A percentile compares a stretch with the other conserved stretches of the same genome.
phyloP scores from a whole-genome alignment of 495 filamentous ascomycete species.

The Neurospora sp. region DNA sequence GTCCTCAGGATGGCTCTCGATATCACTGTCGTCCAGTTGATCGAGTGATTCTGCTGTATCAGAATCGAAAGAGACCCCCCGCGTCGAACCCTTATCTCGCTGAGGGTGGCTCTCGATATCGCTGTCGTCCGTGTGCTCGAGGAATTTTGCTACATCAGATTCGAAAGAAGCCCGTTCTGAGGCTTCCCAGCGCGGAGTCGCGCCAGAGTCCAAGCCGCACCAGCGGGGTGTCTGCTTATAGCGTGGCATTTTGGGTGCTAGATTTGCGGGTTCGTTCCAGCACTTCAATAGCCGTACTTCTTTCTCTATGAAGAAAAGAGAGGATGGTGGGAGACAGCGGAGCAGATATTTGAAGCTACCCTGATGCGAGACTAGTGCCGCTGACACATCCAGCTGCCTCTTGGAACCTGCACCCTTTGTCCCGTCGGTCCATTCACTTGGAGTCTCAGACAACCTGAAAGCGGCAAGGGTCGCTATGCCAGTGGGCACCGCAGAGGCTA shows the following conservation, averaged over 20 bases:
- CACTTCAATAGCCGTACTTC: neutral
- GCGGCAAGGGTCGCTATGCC: neutral
- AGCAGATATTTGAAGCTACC: neutral
- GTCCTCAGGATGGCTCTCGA: neutral
- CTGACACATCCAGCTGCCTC: neutral
- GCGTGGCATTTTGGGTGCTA: neutral
- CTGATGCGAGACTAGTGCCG: neutral
- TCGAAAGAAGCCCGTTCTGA: neutral
- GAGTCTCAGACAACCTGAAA: neutral
- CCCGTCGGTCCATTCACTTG: neutral
- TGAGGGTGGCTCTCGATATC: neutral
- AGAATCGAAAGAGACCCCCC: neutral
- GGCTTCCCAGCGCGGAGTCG: neutral
- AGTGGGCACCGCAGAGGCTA: neutral
- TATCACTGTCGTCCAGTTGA: neutral
- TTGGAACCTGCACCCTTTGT: neutral
- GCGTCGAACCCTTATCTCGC: neutral
- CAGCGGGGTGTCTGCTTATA: neutral
- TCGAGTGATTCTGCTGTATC: neutral
- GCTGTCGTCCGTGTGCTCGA: neutral
- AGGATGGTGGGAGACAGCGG: neutral
- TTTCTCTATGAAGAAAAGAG: neutral
- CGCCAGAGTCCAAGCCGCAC: neutral
- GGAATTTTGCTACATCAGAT: neutral
- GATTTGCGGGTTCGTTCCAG: neutral